phyloP scores from a whole-genome alignment of 2,329 filamentous ascomycete species.

The Alternaria solani region DNA sequence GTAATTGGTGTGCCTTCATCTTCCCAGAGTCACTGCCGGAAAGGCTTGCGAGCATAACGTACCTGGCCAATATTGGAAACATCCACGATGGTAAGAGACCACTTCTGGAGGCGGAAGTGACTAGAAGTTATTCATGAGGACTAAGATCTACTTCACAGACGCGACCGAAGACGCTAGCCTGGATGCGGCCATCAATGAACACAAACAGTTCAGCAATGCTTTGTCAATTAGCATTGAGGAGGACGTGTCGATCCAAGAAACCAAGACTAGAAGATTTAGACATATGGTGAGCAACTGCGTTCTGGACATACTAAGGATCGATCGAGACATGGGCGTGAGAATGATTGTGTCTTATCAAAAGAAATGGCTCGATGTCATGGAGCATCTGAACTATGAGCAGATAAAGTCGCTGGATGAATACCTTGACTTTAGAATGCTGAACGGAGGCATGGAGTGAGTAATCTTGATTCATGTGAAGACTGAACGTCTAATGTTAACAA shows the following conservation, averaged over 20 bases:
- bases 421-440: too few relatives aligned
- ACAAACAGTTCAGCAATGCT: neutral
- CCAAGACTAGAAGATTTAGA: neutral
- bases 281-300: neutral
- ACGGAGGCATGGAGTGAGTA: too few relatives aligned
- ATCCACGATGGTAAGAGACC: constrained; percentile 7
- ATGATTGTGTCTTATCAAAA: neutral
- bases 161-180: neutral
- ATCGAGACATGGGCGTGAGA: neutral
- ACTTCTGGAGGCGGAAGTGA: too few relatives aligned
- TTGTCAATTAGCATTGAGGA: neutral
- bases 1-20: neutral
- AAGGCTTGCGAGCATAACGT: neutral
- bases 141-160: neutral
- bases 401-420: too few relatives aligned
- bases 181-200: neutral
- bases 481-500: too few relatives aligned
- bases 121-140: too few relatives aligned
- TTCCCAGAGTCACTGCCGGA: constrained; percentile 2
- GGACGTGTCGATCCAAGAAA: neutral
- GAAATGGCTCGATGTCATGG: neutral
- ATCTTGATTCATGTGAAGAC: too few relatives aligned
- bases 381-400: neutral
- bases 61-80: neutral
- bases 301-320: neutral